phyloP scores from a whole-genome alignment of 2,329 filamentous ascomycete species.

The Cadophora sp. region DNA sequence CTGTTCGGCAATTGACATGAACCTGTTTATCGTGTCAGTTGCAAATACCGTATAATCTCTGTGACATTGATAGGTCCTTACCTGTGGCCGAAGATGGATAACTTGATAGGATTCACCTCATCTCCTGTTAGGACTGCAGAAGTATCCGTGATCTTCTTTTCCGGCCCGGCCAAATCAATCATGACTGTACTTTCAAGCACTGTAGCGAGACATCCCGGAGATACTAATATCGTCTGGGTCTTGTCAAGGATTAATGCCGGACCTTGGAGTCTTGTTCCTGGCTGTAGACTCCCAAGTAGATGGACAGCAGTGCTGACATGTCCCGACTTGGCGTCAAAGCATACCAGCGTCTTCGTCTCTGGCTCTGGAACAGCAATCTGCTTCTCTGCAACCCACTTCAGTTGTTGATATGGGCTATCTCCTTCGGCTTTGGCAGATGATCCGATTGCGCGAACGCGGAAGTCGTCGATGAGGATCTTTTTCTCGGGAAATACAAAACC shows the following conservation, averaged over 20 bases:
- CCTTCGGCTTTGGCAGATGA: neutral
- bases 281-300: neutral
- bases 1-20: neutral
- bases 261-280: neutral
- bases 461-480: conserved; percentile 87
- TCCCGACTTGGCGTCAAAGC: neutral
- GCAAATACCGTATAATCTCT: neutral
- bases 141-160: neutral
- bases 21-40: neutral
- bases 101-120: neutral
- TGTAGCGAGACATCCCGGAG: neutral
- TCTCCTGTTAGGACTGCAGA: neutral
- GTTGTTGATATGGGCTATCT: neutral
- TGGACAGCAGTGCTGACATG: neutral
- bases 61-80: neutral
- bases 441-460: conserved; percentile 53
- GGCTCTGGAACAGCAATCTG: neutral
- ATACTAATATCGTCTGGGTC: neutral
- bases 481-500: conserved; percentile 78
- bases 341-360: neutral
- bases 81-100: neutral
- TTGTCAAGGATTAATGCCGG: neutral
- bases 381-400: neutral
- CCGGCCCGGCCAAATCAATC: neutral
- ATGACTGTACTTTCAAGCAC: neutral